Percentiles rank a stretch among this genome's conserved stretches.
These are phyloP conservation scores for Begonia loranthoides DNA, from an alignment of 306 rosid genomes.

Conservation along the genomic window DNA sequence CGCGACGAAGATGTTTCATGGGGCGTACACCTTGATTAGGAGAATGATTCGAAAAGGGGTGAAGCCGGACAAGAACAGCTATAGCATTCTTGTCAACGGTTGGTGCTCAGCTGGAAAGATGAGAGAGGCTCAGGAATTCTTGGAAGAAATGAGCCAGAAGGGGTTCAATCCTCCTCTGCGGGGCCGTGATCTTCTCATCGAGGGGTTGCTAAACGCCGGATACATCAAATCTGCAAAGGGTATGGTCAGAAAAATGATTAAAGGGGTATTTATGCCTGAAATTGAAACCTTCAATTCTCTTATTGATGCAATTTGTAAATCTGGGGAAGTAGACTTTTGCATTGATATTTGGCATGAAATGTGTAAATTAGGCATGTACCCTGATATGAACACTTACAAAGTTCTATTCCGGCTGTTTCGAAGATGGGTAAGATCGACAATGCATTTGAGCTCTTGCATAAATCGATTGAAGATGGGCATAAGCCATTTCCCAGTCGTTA, in stretches of 20 bases:
- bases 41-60: conserved; percentile 55
- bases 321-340: conserved; percentile 59
- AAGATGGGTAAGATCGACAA: conserved; percentile 54
- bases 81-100: conserved; percentile 53
- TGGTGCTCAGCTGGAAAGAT: conserved; percentile 83
- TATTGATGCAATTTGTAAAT: conserved; percentile 31
- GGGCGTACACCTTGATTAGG: conserved; percentile 64
- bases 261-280: conserved; percentile 51
- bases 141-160: conserved; percentile 63
- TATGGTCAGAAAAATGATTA: conserved; percentile 61
- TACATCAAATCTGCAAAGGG: conserved; percentile 59
- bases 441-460: conserved; percentile 52
- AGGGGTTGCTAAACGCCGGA: conserved; percentile 68
- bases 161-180: conserved; percentile 78
- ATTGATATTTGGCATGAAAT: conserved; percentile 40
- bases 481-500: conserved; percentile 70
- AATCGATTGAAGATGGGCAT: conserved; percentile 54
- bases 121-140: conserved; percentile 58
- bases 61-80: conserved; percentile 50
- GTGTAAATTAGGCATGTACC: conserved; percentile 44
- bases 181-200: conserved; percentile 83
- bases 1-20: conserved; percentile 56
- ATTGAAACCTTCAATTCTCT: conserved; percentile 56
- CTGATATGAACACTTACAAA: conserved; percentile 68
- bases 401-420: conserved; percentile 51